Evolutionary conservation across 805 yeast genomes (phyloP).

Genomic region (Lipomyces oligophaga): DNA sequence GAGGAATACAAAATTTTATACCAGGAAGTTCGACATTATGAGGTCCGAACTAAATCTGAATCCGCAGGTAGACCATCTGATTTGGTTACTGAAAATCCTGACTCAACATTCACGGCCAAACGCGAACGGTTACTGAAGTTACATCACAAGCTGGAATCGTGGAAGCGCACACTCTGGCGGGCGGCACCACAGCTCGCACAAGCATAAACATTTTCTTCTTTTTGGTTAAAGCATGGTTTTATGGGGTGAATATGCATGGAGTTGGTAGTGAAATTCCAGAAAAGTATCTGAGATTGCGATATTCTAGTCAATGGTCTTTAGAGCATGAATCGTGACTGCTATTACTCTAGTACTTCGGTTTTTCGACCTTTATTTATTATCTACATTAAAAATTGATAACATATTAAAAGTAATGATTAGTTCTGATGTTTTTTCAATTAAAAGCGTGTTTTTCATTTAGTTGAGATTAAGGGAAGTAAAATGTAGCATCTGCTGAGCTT

Average conservation of each 20-base stretch:
- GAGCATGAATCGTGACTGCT: too few relatives aligned
- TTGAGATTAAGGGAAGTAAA: too few relatives aligned
- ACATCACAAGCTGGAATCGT: constrained; percentile 22
- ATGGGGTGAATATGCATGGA: neutral
- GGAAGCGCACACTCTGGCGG: constrained; percentile 23
- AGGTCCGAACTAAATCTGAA: neutral
- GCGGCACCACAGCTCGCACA: constrained; percentile 20
- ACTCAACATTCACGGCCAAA: constrained; percentile 10
- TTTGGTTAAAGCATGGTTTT: neutral
- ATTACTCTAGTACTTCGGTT: too few relatives aligned
- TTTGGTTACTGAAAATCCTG: neutral
- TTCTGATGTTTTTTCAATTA: too few relatives aligned
- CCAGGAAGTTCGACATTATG: constrained; percentile 17
- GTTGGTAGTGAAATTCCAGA: neutral
- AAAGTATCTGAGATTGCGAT: too few relatives aligned
- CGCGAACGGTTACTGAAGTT: constrained; percentile 17
- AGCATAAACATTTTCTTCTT: neutral
- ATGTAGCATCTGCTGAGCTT: too few relatives aligned
- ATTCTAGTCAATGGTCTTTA: too few relatives aligned
- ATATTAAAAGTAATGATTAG: too few relatives aligned
- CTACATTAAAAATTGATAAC: too few relatives aligned
- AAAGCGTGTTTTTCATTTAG: too few relatives aligned
- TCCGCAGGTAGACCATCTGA: neutral
- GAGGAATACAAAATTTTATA: constrained; percentile 20
- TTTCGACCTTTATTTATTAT: too few relatives aligned